Percentiles rank a stretch among this genome's conserved stretches.
These are phyloP conservation scores for Cyberlindnera euphorbiae DNA, from an alignment of 805 yeast species.

Conservation along the genomic window DNA sequence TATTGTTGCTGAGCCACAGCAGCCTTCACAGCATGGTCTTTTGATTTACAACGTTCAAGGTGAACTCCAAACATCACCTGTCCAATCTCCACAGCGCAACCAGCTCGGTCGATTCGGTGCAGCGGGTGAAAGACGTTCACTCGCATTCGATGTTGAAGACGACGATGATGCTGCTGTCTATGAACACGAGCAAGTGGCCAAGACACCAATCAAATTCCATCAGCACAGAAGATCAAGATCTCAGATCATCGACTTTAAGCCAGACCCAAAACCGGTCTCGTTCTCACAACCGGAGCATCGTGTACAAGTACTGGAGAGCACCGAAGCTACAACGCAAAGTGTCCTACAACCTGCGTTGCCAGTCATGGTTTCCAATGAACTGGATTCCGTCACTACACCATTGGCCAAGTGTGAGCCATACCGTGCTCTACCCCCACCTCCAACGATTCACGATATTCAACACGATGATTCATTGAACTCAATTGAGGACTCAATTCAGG, in stretches of 20 bases:
- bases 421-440: constrained; percentile 2
- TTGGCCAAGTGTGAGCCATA: no score
- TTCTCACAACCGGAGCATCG: no score
- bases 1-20: constrained; percentile 3
- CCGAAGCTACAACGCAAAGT: not conserved
- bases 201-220: constrained; percentile 8
- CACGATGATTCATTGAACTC: constrained; percentile 10
- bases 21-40: constrained; percentile 3
- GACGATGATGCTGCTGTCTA: no score
- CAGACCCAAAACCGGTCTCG: not conserved
- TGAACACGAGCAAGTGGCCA: no score
- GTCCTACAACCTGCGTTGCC: not conserved
- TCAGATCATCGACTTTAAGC: constrained; percentile 7
- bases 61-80: constrained; percentile 3
- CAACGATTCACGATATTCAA: constrained; percentile 1
- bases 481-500: constrained; percentile 14
- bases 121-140: not conserved
- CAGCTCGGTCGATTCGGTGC: constrained; percentile 11
- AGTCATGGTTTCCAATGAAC: no score
- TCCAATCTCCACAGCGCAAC: not conserved
- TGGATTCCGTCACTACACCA: no score
- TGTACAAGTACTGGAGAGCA: no score
- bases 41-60: constrained; percentile 9
- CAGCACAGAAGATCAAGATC: constrained; percentile 14
- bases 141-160: not conserved